These are phyloP conservation scores for Ploettnerulaceae sp. DNA, from an alignment of 2,329 filamentous ascomycete genomes.

Conservation along the genomic window DNA sequence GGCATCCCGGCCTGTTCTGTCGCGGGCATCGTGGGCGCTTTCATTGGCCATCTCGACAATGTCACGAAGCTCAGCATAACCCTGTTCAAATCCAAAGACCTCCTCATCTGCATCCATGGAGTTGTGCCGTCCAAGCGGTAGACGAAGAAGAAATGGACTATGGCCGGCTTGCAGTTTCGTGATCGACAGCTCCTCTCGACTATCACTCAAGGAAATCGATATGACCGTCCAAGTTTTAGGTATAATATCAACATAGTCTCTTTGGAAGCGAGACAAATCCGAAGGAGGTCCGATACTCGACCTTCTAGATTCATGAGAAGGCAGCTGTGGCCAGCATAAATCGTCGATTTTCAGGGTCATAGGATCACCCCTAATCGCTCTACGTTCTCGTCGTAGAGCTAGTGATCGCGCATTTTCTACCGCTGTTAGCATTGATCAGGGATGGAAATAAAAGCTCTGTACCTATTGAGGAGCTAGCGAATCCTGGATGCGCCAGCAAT, in stretches of 20 bases:
- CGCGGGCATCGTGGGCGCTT: conserved; percentile 69
- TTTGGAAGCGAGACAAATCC: conserved; percentile 63
- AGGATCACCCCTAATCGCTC: conserved; percentile 39
- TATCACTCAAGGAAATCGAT: conserved; percentile 79
- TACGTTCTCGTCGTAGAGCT: conserved; percentile 61
- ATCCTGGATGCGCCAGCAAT: conserved; percentile 46
- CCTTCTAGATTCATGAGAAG: conserved; percentile 38
- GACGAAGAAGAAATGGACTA: conserved; percentile 77
- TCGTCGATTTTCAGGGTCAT: conserved; percentile 21
- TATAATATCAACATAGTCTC: conserved; percentile 79
- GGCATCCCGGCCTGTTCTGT: conserved; percentile 68
- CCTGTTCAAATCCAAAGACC: conserved; percentile 77
- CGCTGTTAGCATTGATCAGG: conserved; percentile 12
- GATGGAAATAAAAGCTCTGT: conserved; percentile 7
- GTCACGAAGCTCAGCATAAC: conserved; percentile 71
- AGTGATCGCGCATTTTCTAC: conserved; percentile 64
- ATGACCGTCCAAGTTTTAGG: conserved; percentile 79
- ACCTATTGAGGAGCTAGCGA: conserved; percentile 55
- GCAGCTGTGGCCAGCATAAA: conserved; percentile 43
- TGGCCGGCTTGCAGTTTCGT: conserved; percentile 75
- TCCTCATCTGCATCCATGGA: conserved; percentile 76
- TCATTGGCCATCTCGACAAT: conserved; percentile 79
- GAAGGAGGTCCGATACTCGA: conserved; percentile 43
- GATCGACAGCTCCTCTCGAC: conserved; percentile 77
- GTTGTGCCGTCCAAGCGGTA: conserved; percentile 79